phyloP scores from a whole-genome alignment of 371 early-diverging fungal species.

The Fennellomyces sp. region DNA sequence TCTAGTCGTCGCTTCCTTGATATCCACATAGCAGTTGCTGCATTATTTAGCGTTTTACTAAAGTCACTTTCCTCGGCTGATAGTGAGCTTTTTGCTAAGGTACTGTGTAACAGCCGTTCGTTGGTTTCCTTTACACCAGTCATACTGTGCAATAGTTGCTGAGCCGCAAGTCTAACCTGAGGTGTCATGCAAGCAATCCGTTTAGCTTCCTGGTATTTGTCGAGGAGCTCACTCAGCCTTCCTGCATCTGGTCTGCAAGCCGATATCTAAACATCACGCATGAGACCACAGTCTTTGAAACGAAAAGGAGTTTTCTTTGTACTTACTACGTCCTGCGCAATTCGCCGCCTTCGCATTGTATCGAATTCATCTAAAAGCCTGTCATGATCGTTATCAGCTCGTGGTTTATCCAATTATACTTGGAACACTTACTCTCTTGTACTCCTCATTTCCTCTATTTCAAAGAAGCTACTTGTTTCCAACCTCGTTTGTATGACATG shows the following conservation, averaged over 20 bases:
- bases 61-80: conserved; percentile 8
- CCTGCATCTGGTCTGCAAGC: background rate
- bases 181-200: background rate
- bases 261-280: background rate
- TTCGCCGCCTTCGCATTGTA: background rate
- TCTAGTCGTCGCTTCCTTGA: conserved; percentile 3
- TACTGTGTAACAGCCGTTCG: background rate
- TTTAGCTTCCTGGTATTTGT: conserved; percentile 10
- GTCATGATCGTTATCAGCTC: background rate
- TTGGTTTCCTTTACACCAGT: conserved; percentile 3
- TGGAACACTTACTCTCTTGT: background rate
- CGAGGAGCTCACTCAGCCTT: background rate
- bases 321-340: conserved; percentile 8
- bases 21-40: background rate
- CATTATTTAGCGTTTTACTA: background rate
- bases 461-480: background rate
- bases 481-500: background rate
- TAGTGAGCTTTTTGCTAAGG: background rate
- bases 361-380: conserved; percentile 1
- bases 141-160: background rate
- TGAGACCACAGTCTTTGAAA: background rate
- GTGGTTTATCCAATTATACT: too few relatives aligned
- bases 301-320: background rate
- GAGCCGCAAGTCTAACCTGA: background rate
- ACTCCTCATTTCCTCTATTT: background rate